Base-by-base conservation (phyloP, 805 yeast species). In the Starmera amethionina region DNA sequence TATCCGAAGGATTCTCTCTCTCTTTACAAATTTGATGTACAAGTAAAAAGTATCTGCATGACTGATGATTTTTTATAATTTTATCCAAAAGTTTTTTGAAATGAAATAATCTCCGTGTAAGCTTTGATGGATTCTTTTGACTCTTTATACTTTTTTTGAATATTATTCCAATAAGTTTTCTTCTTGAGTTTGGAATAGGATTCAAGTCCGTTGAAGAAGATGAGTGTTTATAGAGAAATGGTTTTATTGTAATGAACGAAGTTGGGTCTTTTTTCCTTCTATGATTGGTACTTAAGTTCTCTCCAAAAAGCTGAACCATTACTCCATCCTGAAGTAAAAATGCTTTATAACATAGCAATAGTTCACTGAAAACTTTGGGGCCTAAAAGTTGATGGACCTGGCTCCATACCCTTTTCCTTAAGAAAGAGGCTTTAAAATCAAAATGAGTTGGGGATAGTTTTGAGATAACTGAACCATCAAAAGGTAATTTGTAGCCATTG, bases 391-490 rank as follows among this genome's bases (percentile, higher is more conserved):
- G 10, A 22, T 43, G 44, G 4, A 54, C 35, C 3, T 51, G 45
- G 28, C 64, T 63, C 77, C 84, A 78, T 3, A 52, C 45, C 4
- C 59, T 47, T 4, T 63, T 51, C 42, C 75, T 76, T 15, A 81
- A 45, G 2, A 54, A 40, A 14, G 63, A 58, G 3, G 65, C 63
- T 19, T 58, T 57, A n/a, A 67, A 56, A 44, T 68, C 73, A 8
- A 59, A 51, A 6, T 60, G 54, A 2, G 49, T 46, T 30, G 68
- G 58, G 35, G 61, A 62, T 35, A 62, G 46, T 4, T 39, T 42
- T 7, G 60, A 51, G 7, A 55, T 47, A 0, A 62, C 51, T 8
- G 60, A 43, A 8, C 50, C 44, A 5, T 44, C 50, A 2, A 48
- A 43, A 1, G 67, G 68, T 36, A 64, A 56, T 4, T 48, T 48